Conservation (phyloP, 495 filamentous ascomycete species). For the Trichoderma virens region DNA sequence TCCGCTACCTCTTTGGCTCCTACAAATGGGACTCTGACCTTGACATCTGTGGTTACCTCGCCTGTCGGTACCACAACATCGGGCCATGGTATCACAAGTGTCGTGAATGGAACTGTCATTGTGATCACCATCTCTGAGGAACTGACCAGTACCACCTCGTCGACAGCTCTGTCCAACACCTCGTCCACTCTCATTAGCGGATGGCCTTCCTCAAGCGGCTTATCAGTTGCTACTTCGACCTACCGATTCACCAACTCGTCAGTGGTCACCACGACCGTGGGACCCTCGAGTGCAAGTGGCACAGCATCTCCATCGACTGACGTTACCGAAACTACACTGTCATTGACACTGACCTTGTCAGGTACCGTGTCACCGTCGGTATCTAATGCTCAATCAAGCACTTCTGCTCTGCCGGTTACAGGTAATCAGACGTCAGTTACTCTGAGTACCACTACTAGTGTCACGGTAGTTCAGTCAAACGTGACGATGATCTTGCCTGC, state of each 20-base stretch:
- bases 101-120: neutral
- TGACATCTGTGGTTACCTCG: neutral
- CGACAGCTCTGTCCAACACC: neutral
- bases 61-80: neutral
- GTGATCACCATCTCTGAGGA: neutral
- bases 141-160: neutral
- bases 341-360: neutral
- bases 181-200: neutral
- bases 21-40: neutral
- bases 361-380: neutral
- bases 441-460: neutral
- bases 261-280: neutral
- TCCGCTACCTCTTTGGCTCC: neutral
- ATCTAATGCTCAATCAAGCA: neutral
- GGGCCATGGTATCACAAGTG: neutral
- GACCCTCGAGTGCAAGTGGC: neutral
- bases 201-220: neutral
- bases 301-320: neutral
- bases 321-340: neutral
- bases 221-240: neutral
- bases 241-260: conserved; percentile 4
- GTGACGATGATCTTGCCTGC: neutral
- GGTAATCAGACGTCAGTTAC: neutral
- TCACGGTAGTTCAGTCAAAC: neutral
- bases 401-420: neutral